Percentiles rank a stretch among this genome's conserved stretches.
Conservation (phyloP, 1,139 yeast genomes). For the Pichiaceae sp. region DNA sequence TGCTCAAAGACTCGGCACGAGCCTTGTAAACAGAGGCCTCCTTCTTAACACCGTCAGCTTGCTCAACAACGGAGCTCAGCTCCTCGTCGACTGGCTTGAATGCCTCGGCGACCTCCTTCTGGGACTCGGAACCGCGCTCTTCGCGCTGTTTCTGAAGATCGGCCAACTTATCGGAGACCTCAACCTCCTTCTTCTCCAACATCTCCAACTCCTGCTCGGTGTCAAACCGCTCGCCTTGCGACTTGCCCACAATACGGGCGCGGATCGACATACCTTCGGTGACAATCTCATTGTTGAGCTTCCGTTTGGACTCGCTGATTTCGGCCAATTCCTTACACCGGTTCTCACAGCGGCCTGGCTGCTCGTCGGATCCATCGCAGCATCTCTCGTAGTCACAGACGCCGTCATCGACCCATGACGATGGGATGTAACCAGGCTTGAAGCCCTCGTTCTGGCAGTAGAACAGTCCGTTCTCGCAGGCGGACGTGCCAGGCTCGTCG, state of each 20-base stretch:
- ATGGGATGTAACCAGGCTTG: conserved; percentile 45
- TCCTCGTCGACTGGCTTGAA: conserved; percentile 16
- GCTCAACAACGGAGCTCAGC: conserved; percentile 4
- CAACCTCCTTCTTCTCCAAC: conserved; percentile 9
- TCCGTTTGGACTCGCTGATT: conserved; percentile 27
- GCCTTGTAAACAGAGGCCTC: conserved; percentile 1
- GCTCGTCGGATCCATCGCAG: conserved; percentile 94
- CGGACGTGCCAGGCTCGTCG: conserved; percentile 94
- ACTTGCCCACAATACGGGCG: conserved; percentile 18
- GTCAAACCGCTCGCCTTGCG: conserved; percentile 10
- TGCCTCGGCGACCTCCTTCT: conserved; percentile 9
- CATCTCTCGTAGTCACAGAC: conserved; percentile 84
- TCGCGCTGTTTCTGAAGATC: conserved; percentile 2
- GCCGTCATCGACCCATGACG: conserved; percentile 75
- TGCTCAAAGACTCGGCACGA: conserved; percentile 28
- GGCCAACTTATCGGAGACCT: conserved; percentile 5
- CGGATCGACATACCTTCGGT: conserved; percentile 25
- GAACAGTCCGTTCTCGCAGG: conserved; percentile 56
- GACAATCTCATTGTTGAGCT: conserved; percentile 23
- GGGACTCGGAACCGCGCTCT: conserved; percentile 6
- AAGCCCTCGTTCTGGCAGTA: conserved; percentile 78
- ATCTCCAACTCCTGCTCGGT: conserved; percentile 8
- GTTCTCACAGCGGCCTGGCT: conserved; percentile 40
- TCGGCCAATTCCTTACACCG: conserved; percentile 44
- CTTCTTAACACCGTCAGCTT: not conserved